Conservation (phyloP, 2,329 filamentous ascomycete genomes). For the Fusarium sp. region DNA sequence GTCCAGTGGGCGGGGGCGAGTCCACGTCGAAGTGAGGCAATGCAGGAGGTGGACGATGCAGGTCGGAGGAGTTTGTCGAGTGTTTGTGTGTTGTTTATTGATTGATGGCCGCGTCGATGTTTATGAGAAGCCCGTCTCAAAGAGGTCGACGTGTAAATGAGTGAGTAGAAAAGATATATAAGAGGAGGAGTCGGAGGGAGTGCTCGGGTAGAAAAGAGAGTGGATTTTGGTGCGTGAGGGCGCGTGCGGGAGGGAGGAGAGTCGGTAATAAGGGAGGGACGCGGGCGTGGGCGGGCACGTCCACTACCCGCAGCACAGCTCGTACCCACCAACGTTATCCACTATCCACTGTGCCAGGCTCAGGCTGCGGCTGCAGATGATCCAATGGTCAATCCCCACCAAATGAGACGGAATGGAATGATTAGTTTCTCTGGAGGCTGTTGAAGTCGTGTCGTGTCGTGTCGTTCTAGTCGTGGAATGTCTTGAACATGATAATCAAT, state of each 20-base stretch:
- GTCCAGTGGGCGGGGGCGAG: not conserved
- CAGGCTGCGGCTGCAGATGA: not conserved
- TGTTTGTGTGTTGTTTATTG: constrained; percentile 28
- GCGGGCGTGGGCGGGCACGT: constrained; percentile 9
- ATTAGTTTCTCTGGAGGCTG: not conserved
- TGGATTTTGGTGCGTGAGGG: constrained; percentile 37
- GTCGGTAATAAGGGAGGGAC: constrained; percentile 37
- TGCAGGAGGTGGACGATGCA: not conserved
- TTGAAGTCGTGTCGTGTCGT: not conserved
- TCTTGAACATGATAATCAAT: not conserved
- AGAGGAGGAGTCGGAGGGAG: constrained; percentile 26
- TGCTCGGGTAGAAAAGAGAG: constrained; percentile 37
- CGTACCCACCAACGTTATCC: too few relatives aligned
- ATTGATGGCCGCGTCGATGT: constrained; percentile 19
- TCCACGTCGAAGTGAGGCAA: constrained; percentile 5
- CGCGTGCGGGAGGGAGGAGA: constrained; percentile 32
- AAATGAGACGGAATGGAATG: constrained; percentile 6
- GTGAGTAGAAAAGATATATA: constrained; percentile 6
- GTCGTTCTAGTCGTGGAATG: not conserved
- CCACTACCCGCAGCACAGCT: too few relatives aligned
- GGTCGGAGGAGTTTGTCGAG: not conserved
- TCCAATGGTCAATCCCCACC: not conserved
- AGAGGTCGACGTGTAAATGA: constrained; percentile 22
- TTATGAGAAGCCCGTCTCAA: constrained; percentile 8
- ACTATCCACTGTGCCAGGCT: not conserved